These are phyloP conservation scores for Jacaranda copaia DNA, from an alignment of 257 asterid species.

Conservation along the genomic window DNA sequence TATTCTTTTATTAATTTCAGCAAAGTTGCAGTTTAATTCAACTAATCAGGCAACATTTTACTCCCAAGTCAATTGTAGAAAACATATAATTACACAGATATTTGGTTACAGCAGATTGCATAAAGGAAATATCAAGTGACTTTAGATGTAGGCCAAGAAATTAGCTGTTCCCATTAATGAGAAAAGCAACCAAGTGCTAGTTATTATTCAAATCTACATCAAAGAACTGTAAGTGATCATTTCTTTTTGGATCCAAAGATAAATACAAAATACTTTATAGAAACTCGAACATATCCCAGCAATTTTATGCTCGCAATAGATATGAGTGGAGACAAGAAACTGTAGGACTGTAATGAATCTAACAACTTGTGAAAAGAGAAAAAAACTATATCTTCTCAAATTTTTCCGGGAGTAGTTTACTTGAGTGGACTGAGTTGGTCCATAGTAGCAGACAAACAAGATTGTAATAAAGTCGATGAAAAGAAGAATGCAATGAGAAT, in stretches of 20 bases:
- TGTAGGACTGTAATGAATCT: constrained; percentile 4
- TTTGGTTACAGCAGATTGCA: constrained; percentile 18
- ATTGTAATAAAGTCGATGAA: neutral
- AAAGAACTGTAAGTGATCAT: neutral
- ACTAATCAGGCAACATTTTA: neutral
- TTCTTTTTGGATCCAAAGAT: neutral
- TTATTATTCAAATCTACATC: neutral
- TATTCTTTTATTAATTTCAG: neutral
- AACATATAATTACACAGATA: neutral
- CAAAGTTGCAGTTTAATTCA: neutral
- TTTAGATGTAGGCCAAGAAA: constrained; percentile 25
- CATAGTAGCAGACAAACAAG: constrained; percentile 1
- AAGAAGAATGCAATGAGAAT: neutral
- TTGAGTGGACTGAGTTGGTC: constrained; percentile 43
- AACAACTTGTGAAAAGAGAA: neutral
- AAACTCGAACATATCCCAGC: constrained; percentile 1
- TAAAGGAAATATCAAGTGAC: neutral
- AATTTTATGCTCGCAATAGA: constrained; percentile 5
- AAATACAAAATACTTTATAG: neutral
- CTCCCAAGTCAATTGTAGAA: neutral
- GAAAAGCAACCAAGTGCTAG: constrained; percentile 11
- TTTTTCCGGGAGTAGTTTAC: constrained; percentile 29
- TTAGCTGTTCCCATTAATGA: neutral
- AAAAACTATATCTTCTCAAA: constrained; percentile 13
- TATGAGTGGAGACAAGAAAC: constrained; percentile 7